Evolutionary conservation across 2,329 filamentous ascomycete species (phyloP).

Genomic region (Pseudonectria foliicola): DNA sequence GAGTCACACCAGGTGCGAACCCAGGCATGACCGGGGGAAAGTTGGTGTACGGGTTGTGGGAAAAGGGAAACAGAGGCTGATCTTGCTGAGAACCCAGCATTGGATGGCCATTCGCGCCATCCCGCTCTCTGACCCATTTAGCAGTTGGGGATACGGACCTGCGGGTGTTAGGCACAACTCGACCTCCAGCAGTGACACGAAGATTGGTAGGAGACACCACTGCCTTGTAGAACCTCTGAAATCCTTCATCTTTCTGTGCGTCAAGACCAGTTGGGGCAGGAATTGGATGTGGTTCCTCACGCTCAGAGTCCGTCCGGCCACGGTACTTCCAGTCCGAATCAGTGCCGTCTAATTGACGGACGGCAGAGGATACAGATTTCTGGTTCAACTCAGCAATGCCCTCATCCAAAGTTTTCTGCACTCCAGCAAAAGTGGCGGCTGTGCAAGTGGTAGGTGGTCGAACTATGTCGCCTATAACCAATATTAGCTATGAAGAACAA

Average conservation of each 20-base stretch:
- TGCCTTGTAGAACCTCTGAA: conserved; percentile 60
- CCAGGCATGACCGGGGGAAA: conserved; percentile 27
- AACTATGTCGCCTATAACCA: conserved; percentile 24
- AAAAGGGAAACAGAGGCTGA: conserved; percentile 16
- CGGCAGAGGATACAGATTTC: conserved; percentile 5
- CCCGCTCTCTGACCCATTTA: conserved; percentile 42
- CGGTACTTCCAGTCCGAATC: conserved; percentile 39
- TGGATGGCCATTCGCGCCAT: conserved; percentile 13
- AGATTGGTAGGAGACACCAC: conserved; percentile 62
- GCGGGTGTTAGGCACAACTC: conserved; percentile 59
- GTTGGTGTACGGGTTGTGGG: conserved; percentile 22
- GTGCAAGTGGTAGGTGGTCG: conserved; percentile 19
- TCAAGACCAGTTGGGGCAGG: conserved; percentile 45
- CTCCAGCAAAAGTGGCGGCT: conserved; percentile 26
- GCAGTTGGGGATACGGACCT: conserved; percentile 44
- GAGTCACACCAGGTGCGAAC: conserved; percentile 23
- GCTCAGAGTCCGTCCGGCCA: conserved; percentile 38
- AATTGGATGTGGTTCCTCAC: conserved; percentile 39
- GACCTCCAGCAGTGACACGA: conserved; percentile 59
- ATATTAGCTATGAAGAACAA: conserved; percentile 5
- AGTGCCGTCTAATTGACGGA: conserved; percentile 32
- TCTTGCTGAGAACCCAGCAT: conserved; percentile 17
- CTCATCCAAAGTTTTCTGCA: conserved; percentile 11
- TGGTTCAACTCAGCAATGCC: conserved; percentile 3
- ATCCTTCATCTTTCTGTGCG: conserved; percentile 57